These are phyloP conservation scores for Aspergillus homomorphus DNA, from an alignment of 495 filamentous ascomycete genomes.

Conservation along the genomic window DNA sequence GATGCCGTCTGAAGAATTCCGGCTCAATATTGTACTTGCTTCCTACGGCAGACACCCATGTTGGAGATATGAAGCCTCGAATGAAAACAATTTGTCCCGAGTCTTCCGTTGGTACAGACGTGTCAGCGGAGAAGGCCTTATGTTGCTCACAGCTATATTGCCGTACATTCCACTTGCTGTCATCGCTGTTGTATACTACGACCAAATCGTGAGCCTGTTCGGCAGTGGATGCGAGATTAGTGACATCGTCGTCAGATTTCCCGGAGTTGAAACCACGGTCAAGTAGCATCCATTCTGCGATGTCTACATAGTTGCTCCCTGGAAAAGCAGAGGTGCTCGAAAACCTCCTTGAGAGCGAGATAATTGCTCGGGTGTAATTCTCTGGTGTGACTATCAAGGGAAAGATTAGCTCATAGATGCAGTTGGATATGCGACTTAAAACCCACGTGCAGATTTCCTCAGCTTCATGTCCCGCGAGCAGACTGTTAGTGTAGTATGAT, in stretches of 20 bases:
- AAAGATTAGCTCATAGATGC: background rate
- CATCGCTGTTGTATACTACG: no score
- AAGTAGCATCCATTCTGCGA: conserved; percentile 3
- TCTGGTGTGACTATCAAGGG: background rate
- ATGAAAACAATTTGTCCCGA: background rate
- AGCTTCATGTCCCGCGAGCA: no score
- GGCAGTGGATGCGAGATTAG: no score
- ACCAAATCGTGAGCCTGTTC: no score
- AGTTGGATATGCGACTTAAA: no score
- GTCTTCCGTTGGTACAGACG: no score
- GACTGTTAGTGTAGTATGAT: no score
- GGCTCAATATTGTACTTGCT: conserved; percentile 8
- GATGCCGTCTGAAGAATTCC: conserved; percentile 2
- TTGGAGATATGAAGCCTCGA: conserved; percentile 4
- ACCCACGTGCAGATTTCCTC: no score
- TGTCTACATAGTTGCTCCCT: conserved; percentile 4
- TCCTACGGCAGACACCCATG: background rate
- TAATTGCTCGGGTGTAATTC: conserved; percentile 5
- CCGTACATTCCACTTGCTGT: no score
- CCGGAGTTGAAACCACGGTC: background rate
- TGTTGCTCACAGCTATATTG: no score
- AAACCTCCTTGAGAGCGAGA: conserved; percentile 5
- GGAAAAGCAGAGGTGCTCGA: conserved; percentile 3
- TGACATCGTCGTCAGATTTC: no score
- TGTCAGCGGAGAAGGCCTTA: no score